phyloP scores from a whole-genome alignment of 139 green algal species.

The Nannochloris sp. region DNA sequence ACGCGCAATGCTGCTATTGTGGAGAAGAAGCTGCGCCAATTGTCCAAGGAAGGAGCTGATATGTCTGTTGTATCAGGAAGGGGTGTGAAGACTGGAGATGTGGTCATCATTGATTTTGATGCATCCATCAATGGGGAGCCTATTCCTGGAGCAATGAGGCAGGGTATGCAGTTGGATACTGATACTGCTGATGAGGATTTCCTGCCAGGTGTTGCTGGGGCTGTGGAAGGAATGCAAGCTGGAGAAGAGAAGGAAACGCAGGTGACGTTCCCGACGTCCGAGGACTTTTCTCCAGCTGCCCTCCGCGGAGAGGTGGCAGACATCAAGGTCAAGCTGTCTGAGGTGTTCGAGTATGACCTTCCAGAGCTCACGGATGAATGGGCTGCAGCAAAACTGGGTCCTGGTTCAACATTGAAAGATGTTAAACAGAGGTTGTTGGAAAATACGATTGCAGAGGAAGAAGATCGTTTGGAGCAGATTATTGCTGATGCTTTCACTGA shows the following conservation, averaged over 20 bases:
- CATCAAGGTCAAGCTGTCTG: constrained; percentile 30
- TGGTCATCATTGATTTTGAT: constrained; percentile 36
- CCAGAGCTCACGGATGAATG: constrained; percentile 34
- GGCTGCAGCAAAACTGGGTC: constrained; percentile 8
- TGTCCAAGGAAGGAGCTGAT: constrained; percentile 47
- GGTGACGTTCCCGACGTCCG: constrained; percentile 21
- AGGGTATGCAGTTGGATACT: constrained; percentile 39
- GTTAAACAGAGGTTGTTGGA: constrained; percentile 12
- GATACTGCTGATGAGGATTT: constrained; percentile 32
- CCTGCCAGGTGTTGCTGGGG: constrained; percentile 20
- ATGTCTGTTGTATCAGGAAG: constrained; percentile 43
- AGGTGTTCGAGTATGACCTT: constrained; percentile 44
- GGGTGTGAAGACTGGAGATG: constrained; percentile 32
- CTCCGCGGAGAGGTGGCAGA: constrained; percentile 23
- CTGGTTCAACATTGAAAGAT: constrained; percentile 7
- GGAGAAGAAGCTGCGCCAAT: constrained; percentile 44
- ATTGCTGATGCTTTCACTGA: constrained; percentile 27
- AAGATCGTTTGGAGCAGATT: constrained; percentile 17
- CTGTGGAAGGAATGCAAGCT: constrained; percentile 29
- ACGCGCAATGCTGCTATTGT: constrained; percentile 35
- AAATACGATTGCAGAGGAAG: constrained; percentile 1
- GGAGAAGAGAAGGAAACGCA: constrained; percentile 24
- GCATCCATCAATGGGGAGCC: constrained; percentile 14
- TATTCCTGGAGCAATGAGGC: constrained; percentile 13
- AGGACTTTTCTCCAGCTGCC: constrained; percentile 14